Percentiles rank a stretch among this genome's conserved stretches.
Conservation (phyloP, 1,139 yeast species). For the Candida neerlandica region DNA sequence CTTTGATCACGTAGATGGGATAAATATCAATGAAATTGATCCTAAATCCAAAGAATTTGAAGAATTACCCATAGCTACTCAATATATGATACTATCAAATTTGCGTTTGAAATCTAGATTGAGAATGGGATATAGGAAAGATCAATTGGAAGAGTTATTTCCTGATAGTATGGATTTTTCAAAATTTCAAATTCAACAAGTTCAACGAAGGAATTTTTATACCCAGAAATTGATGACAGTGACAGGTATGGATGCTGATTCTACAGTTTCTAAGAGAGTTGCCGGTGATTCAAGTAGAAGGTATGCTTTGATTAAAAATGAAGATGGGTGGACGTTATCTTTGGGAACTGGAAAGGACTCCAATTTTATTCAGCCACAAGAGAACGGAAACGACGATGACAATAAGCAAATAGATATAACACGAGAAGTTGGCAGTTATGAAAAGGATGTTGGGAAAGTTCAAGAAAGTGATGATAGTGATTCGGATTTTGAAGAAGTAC, state of each 20-base stretch:
- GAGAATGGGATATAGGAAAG: slow-evolving; percentile 92
- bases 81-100: slow-evolving; percentile 84
- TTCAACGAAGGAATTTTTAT: slow-evolving; percentile 83
- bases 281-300: slow-evolving; percentile 82
- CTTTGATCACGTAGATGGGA: slow-evolving; percentile 68
- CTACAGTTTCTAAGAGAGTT: slow-evolving; percentile 57
- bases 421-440: slow-evolving; percentile 12
- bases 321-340: slow-evolving; percentile 86
- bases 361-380: slow-evolving; percentile 38
- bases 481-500: slow-evolving; percentile 67
- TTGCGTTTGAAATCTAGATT: slow-evolving; percentile 81
- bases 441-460: background rate
- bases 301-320: slow-evolving; percentile 74
- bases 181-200: slow-evolving; percentile 89
- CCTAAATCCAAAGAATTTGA: slow-evolving; percentile 69
- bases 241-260: slow-evolving; percentile 77
- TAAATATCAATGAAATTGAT: slow-evolving; percentile 69
- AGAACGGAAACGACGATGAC: slow-evolving; percentile 38
- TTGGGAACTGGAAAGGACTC: slow-evolving; percentile 42
- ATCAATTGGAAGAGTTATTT: slow-evolving; percentile 77
- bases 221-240: slow-evolving; percentile 87
- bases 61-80: slow-evolving; percentile 74
- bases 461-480: slow-evolving; percentile 32
- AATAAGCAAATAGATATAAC: slow-evolving; percentile 11
- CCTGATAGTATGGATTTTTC: slow-evolving; percentile 90